phyloP scores from a whole-genome alignment of 805 yeast species.

The Millerozyma miso region DNA sequence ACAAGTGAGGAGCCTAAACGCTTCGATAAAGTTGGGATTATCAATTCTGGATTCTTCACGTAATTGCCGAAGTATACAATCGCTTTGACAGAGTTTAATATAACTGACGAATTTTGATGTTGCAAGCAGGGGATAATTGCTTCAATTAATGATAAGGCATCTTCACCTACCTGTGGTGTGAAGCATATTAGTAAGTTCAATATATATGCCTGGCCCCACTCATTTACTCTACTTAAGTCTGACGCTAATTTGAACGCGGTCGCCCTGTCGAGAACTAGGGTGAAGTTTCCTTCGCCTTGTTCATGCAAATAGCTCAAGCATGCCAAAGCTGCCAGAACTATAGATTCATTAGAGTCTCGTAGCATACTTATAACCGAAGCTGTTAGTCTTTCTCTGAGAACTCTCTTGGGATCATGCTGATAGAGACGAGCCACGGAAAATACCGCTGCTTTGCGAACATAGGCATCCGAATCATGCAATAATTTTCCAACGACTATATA shows the following conservation, averaged over 20 bases:
- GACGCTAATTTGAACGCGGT: constrained; percentile 36
- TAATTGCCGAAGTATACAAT: constrained; percentile 73
- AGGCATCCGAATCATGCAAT: constrained; percentile 47
- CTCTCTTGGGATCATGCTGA: constrained; percentile 48
- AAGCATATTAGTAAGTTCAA: constrained; percentile 61
- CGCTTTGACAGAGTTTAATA: constrained; percentile 68
- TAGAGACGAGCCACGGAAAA: constrained; percentile 65
- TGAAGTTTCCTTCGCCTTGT: constrained; percentile 38
- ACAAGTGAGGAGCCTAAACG: constrained; percentile 66
- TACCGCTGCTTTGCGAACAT: constrained; percentile 66
- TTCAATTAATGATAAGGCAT: constrained; percentile 64
- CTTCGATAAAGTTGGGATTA: constrained; percentile 51
- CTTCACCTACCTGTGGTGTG: constrained; percentile 66
- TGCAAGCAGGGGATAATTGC: constrained; percentile 65
- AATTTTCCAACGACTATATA: constrained; percentile 33
- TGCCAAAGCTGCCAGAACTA: constrained; percentile 70
- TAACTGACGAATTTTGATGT: constrained; percentile 79
- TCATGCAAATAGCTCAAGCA: constrained; percentile 65
- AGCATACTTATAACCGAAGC: constrained; percentile 48
- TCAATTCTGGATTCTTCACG: constrained; percentile 50
- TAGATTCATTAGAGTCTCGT: constrained; percentile 53
- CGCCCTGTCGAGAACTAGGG: constrained; percentile 49
- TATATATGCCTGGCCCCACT: constrained; percentile 73
- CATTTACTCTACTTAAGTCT: constrained; percentile 37
- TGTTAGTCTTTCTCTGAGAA: constrained; percentile 41